Percentiles rank a stretch among this genome's conserved stretches.
Conservation (phyloP, 257 asterid genomes). For the Henckelia pumila region DNA sequence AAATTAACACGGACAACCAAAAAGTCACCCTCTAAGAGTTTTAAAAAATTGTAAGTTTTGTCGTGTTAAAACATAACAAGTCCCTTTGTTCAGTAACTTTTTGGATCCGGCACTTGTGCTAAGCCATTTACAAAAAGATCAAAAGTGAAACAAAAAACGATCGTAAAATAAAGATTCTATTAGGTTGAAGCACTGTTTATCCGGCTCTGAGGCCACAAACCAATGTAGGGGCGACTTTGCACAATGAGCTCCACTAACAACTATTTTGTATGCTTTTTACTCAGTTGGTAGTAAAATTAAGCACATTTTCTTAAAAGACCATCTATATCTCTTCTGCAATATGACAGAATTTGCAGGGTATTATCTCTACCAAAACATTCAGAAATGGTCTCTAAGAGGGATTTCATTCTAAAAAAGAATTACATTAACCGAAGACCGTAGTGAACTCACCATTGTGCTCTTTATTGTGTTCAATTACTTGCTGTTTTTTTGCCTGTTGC, state of each 20-base stretch:
- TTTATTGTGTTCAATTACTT: slow-evolving; percentile 33
- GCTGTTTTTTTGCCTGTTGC: slow-evolving; percentile 62
- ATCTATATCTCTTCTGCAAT: not conserved
- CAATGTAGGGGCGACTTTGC: too few species aligned
- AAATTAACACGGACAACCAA: not conserved
- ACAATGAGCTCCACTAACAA: not conserved
- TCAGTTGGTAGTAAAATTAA: too few species aligned
- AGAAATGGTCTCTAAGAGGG: not conserved
- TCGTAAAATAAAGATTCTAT: not conserved
- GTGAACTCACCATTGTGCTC: slow-evolving; percentile 47
- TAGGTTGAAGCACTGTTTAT: not conserved
- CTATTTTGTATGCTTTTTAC: too few species aligned
- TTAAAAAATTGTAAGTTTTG: not conserved
- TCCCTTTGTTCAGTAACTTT: not conserved
- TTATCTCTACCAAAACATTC: not conserved
- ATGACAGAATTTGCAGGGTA: not conserved
- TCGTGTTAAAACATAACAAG: not conserved
- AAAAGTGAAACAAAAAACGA: not conserved
- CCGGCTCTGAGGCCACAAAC: too few species aligned
- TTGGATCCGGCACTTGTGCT: not conserved
- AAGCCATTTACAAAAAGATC: not conserved
- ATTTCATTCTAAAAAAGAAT: too few species aligned
- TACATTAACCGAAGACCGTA: not conserved
- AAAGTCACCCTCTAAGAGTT: not conserved
- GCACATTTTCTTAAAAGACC: too few species aligned